Evolutionary conservation across 345 rosid genomes (phyloP), one percentile per base, ranked within the genome.

Genomic region (Passiflora organensis): DNA sequence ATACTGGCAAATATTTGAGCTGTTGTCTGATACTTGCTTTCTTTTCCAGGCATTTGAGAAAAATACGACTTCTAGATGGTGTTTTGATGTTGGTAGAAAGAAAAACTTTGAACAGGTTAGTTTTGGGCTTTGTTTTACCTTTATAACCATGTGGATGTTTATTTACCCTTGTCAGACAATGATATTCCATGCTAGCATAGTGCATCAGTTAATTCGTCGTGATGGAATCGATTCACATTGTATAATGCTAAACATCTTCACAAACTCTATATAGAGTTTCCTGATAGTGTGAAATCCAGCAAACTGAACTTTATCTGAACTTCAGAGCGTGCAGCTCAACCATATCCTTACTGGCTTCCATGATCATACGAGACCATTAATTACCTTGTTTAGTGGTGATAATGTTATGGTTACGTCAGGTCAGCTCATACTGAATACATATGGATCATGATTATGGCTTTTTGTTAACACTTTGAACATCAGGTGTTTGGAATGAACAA

Each of bases 401-500:
- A 14, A 48, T 23, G 32, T 48, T 19, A 19, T 23, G 17, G 6
- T 19, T 48, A 32, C n/a, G n/a, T n/a, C n/a, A n/a, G 23, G 14
- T 24, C 14, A 0, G 21, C 11, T 11, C 5, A n/a, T 4, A 11
- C 15, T 48, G 15, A 34, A 5, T 9, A 23, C 16, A 17, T 43
- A 32, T 22, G 24, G 25, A 54, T 53, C 23, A 24, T 45, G 28
- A 22, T 53, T 15, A 34, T 21, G 10, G 34, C 13, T 21, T 25
- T 4, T 37, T 24, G 2, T 53, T 49, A 36, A 4, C 32, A 1
- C 11, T 15, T 28, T 28, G 34, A 28, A 28, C 34, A 8, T 51
- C 71, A 87, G 96, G 91, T 88, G 23, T 81, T 88, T 20, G 91
- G 89, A 55, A 75, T 48, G 34, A 77, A 78, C 37, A 83, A 76